Evolutionary conservation across 371 early-diverging fungal species (phyloP).

Genomic region (Lichtheimia hyalospora): DNA sequence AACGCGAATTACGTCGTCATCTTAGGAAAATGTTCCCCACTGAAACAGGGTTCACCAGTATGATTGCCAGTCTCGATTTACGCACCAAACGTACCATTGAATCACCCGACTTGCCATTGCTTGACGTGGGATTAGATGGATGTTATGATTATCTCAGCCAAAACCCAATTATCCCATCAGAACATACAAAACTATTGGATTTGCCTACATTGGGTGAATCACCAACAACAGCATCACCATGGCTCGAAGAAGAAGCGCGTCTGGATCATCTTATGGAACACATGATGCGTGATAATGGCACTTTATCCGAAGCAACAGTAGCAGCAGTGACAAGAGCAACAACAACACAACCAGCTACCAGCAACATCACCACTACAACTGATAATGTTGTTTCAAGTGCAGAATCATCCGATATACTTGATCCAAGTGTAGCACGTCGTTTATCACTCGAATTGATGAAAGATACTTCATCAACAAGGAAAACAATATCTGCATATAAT

Average conservation of each 20-base stretch:
- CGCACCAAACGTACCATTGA: conserved; percentile 42
- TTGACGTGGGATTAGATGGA: conserved; percentile 40
- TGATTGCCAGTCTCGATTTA: conserved; percentile 22
- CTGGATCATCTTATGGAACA: conserved; percentile 7
- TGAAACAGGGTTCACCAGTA: conserved; percentile 30
- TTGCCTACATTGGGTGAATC: conserved; percentile 13
- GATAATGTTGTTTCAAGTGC: not conserved
- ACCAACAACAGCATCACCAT: conserved; percentile 12
- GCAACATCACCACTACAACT: not conserved
- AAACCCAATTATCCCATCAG: not conserved
- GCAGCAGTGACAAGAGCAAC: not conserved
- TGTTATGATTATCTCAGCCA: conserved; percentile 1
- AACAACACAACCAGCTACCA: not conserved
- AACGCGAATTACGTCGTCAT: conserved; percentile 66
- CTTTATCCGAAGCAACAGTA: not conserved
- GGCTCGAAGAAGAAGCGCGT: conserved; percentile 15
- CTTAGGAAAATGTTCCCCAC: conserved; percentile 65
- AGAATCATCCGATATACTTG: conserved; percentile 2
- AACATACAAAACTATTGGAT: not conserved
- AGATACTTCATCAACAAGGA: not conserved
- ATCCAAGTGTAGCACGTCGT: conserved; percentile 31
- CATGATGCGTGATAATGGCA: conserved; percentile 2
- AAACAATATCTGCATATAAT: not conserved
- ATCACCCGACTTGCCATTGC: conserved; percentile 39
- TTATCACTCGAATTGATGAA: conserved; percentile 65